Percentiles rank a stretch among this genome's conserved stretches.
phyloP scores from a whole-genome alignment of 805 yeast species.

The Candida namnaoensis region DNA sequence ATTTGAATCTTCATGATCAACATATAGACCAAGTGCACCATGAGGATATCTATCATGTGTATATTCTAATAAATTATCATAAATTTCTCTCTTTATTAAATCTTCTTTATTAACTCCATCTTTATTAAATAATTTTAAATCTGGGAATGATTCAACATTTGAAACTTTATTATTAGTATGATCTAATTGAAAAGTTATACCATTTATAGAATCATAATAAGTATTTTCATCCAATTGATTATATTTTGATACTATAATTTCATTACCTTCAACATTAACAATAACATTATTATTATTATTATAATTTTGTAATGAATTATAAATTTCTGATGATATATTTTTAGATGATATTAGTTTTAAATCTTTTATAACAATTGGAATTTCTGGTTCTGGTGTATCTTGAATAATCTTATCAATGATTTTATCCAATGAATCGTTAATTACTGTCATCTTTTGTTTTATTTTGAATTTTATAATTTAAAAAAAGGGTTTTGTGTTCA shows the following conservation, averaged over 20 bases:
- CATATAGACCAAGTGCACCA: conserved; percentile 35
- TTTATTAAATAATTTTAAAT: conserved; percentile 8
- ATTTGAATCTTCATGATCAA: conserved; percentile 16
- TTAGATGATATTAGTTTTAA: conserved; percentile 10
- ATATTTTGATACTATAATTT: conserved; percentile 36
- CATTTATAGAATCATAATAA: conserved; percentile 43
- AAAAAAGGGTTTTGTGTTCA: too few species aligned
- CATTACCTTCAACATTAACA: conserved; percentile 22
- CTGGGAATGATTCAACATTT: conserved; percentile 38
- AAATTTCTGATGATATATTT: conserved; percentile 23
- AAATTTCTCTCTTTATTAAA: conserved; percentile 8
- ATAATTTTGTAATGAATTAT: conserved; percentile 29
- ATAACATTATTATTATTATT: conserved; percentile 29
- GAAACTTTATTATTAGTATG: conserved; percentile 37
- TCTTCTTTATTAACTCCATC: conserved; percentile 11
- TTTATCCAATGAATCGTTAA: background rate
- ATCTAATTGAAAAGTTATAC: conserved; percentile 50
- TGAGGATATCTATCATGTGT: conserved; percentile 63
- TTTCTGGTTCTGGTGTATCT: background rate
- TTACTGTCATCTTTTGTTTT: too few species aligned
- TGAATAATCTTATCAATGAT: background rate
- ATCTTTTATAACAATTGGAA: background rate
- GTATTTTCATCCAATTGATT: conserved; percentile 38
- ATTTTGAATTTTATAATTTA: too few species aligned
- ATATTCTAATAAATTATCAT: conserved; percentile 29